These are phyloP conservation scores for Rheum nobile DNA, from an alignment of 148 eudicot genomes.

Conservation along the genomic window DNA sequence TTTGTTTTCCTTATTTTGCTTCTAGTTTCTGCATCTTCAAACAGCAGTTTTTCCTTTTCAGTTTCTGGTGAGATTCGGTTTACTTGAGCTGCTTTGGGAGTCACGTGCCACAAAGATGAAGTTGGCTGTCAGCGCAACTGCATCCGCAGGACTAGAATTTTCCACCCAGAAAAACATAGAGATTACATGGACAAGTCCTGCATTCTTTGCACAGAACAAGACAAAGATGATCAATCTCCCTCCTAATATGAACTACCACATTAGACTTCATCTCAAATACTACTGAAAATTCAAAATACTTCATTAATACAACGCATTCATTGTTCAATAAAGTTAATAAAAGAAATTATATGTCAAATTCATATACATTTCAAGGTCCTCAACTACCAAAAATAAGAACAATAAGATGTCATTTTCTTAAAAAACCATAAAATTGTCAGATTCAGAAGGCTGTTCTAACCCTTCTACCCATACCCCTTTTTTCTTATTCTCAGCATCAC, in stretches of 20 bases:
- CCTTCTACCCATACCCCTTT: neutral
- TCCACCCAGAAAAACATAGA: slow-evolving; percentile 20
- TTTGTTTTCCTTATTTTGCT: slow-evolving; percentile 50
- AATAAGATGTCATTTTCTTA: neutral
- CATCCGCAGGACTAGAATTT: slow-evolving; percentile 21
- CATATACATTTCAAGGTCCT: neutral
- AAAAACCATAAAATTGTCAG: neutral
- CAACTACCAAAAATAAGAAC: neutral
- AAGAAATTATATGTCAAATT: neutral
- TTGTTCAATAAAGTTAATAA: no score
- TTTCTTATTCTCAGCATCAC: neutral
- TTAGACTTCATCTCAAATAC: no score
- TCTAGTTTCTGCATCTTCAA: slow-evolving; percentile 74
- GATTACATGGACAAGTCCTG: no score
- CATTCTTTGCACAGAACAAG: no score
- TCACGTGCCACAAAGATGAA: slow-evolving; percentile 96
- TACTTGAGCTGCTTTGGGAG: slow-evolving; percentile 76
- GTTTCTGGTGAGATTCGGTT: slow-evolving; percentile 76
- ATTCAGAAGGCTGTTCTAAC: neutral
- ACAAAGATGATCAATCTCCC: no score
- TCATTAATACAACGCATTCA: no score
- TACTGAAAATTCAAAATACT: no score
- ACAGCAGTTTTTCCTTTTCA: slow-evolving; percentile 53
- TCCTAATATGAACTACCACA: no score
- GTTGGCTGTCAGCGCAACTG: slow-evolving; percentile 72